Evolutionary conservation across 1,284 basidiomycete genomes (phyloP).

Genomic region (Leccinum ponderosum): DNA sequence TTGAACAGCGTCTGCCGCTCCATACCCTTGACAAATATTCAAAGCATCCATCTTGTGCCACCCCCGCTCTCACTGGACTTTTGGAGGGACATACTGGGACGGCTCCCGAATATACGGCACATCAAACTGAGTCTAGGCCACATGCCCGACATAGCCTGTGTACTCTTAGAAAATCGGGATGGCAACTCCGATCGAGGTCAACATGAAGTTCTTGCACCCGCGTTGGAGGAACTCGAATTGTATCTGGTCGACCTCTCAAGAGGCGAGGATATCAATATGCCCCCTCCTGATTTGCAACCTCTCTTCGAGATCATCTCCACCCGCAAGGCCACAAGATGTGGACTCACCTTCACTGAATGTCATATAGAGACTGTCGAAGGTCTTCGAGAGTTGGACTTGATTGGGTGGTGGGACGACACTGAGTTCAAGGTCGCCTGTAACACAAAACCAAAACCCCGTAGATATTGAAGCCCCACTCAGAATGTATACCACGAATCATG

Average conservation of each 20-base stretch:
- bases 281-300: neutral
- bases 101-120: neutral
- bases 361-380: neutral
- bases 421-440: neutral
- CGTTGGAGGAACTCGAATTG: neutral
- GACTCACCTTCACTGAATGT: neutral
- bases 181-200: neutral
- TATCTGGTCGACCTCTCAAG: neutral
- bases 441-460: neutral
- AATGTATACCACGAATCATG: too few relatives aligned
- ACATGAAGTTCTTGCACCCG: neutral
- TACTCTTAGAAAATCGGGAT: neutral
- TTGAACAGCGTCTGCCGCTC: neutral
- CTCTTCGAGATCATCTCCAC: neutral
- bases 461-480: neutral
- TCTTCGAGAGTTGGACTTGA: neutral
- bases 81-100: neutral
- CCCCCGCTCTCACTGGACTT: neutral
- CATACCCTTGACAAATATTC: neutral
- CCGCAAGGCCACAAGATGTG: neutral
- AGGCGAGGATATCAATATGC: neutral
- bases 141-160: neutral
- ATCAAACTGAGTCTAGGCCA: neutral
- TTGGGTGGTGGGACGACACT: neutral
- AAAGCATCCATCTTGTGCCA: neutral